Evolutionary conservation across 2,329 filamentous ascomycete genomes (phyloP).

Genomic region (Mollisiaceae sp.): DNA sequence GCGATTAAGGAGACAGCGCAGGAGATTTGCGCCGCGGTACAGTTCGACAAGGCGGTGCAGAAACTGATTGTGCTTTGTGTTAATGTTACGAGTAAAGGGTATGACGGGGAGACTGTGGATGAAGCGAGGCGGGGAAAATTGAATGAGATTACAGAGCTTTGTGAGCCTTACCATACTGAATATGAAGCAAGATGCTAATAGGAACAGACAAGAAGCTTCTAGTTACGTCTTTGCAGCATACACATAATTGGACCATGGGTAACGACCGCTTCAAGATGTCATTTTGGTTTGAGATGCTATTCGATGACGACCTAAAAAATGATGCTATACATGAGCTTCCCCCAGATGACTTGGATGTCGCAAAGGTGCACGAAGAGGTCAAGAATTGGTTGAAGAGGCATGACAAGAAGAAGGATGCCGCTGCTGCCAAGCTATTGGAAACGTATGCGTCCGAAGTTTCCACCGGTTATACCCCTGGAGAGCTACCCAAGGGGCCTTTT

Average conservation of each 20-base stretch:
- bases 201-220: slow-evolving; percentile 66
- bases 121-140: slow-evolving; percentile 61
- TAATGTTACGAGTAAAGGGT: slow-evolving; percentile 70
- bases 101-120: slow-evolving; percentile 65
- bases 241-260: slow-evolving; percentile 72
- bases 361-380: slow-evolving; percentile 64
- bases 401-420: slow-evolving; percentile 58
- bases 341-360: slow-evolving; percentile 55
- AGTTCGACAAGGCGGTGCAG: slow-evolving; percentile 70
- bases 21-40: slow-evolving; percentile 67
- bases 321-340: slow-evolving; percentile 58
- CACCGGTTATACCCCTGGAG: slow-evolving; percentile 42
- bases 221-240: slow-evolving; percentile 68
- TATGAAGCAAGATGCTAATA: slow-evolving; percentile 1
- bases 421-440: slow-evolving; percentile 58
- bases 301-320: slow-evolving; percentile 60
- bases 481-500: slow-evolving; percentile 33
- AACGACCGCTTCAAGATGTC: slow-evolving; percentile 73
- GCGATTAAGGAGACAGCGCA: slow-evolving; percentile 69
- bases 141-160: slow-evolving; percentile 68
- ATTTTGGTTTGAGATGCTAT: slow-evolving; percentile 70
- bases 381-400: slow-evolving; percentile 68
- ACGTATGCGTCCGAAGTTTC: slow-evolving; percentile 53
- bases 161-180: slow-evolving; percentile 47
- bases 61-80: slow-evolving; percentile 69